Evolutionary conservation across 345 rosid species (phyloP), one percentile per base, ranked within the genome.

Genomic region (Hibiscus trionum): DNA sequence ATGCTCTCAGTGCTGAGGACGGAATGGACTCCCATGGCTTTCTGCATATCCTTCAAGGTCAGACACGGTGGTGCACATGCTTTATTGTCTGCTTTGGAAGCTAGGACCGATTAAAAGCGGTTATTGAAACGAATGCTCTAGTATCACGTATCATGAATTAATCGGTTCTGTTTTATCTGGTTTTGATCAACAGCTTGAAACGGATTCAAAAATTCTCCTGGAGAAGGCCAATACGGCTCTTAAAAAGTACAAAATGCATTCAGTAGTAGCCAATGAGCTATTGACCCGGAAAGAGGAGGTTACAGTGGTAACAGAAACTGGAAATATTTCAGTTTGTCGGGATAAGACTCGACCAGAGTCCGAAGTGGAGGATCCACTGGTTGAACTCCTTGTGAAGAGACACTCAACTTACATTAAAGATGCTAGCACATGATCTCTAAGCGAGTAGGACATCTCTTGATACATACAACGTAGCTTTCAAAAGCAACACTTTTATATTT

Each of bases 41-140:
- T 89, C 76, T 95, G 88, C 83, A 79, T 95, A 77, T 90, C 99
- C 31, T 92, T 95, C 79, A 95, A 95, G 97, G 97, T 95, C 58
- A 74, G 80, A 57, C 27, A 56, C 61, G 62, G 19, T 44, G 64
- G 21, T 64, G 42, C 47, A n/a, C 12, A 39, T 53, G 9, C 47
- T 57, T 50, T 26, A 26, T 19, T 66, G 57, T 56, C 70, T 69
- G 46, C 74, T 44, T 37, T 39, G 52, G 42, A 21, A 55, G 60
- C 35, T 4, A 3, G 60, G 19, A 21, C 50, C 47, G 19, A 66
- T 66, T 24, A 55, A 26, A 66, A 66, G 55, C 14, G 33, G 37
- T 27, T 62, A 44, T 2, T 44, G 2, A 58, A 56, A 72, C 0
- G 58, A 69, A 29, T 69, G 17, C 19, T 17, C 3, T 26, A 21